Evolutionary conservation across 495 filamentous ascomycete species (phyloP).

Genomic region (Penicillium diatomitis): DNA sequence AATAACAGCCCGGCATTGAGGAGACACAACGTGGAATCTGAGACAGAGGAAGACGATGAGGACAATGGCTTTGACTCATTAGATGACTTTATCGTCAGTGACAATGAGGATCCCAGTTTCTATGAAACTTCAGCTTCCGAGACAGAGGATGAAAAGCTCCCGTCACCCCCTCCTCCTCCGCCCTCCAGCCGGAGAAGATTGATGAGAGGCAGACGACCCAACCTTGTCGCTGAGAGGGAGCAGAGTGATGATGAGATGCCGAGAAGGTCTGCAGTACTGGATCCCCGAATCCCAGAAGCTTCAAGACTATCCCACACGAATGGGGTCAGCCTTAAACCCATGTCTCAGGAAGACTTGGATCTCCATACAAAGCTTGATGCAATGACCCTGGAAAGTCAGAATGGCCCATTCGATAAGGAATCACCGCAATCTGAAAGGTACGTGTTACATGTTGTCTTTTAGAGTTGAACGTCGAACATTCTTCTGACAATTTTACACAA

Average conservation of each 20-base stretch:
- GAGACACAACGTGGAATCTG: conserved; percentile 6
- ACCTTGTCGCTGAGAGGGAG: conserved; percentile 10
- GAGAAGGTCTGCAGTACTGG: conserved; percentile 11
- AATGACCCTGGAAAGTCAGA: conserved; percentile 16
- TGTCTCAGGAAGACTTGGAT: conserved; percentile 19
- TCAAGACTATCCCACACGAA: conserved; percentile 8
- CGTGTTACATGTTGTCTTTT: conserved; percentile 2
- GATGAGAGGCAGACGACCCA: conserved; percentile 27
- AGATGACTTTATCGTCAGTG: conserved; percentile 40
- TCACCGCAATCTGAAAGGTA: conserved; percentile 16
- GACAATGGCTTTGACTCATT: conserved; percentile 30
- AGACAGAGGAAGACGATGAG: conserved; percentile 15
- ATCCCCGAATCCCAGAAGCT: conserved; percentile 14
- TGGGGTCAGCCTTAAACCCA: conserved; percentile 5
- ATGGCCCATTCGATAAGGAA: conserved; percentile 15
- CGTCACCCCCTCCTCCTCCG: conserved; percentile 18
- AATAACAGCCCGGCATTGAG: conserved; percentile 1
- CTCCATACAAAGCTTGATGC: conserved; percentile 16
- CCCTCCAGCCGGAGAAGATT: conserved; percentile 22
- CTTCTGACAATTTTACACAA: conserved; percentile 2
- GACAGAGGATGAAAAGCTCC: conserved; percentile 19
- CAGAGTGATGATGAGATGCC: conserved; percentile 5
- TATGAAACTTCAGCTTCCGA: conserved; percentile 29
- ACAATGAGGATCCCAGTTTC: conserved; percentile 35
- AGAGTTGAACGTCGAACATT: no score